Evolutionary conservation across 2,329 filamentous ascomycete genomes (phyloP), one percentile per base, ranked within the genome.

Genomic region (Ramichloridium luteum): DNA sequence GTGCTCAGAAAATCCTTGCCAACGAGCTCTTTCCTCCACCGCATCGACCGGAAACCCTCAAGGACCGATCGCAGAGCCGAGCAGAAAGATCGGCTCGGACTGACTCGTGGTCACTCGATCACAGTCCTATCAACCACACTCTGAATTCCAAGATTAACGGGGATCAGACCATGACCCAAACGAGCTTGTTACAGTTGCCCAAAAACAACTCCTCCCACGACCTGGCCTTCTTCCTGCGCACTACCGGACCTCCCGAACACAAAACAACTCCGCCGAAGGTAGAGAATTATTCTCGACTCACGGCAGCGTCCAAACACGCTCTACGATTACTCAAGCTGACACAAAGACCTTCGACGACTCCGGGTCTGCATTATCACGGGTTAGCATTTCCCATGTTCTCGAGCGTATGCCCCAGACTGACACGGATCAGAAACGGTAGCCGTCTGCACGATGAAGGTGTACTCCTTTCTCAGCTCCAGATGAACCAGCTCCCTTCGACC

Each of bases 161-260:
- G 25, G 47, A 43, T 43, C 46, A 37, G 31, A 53, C 49, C 46
- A 54, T 48, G 36, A 54, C 50, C 10, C 41, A 48, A 25, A 44
- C 45, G 6, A 54, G 50, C 29, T 30, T 50, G 18, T 36, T 48
- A 15, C 41, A 40, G 16, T 30, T 54, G 20, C 50, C 49, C 6
- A 44, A 34, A 13, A 38, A 43, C 13, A 50, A 50, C 30, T 36
- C 42, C 8, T 50, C 51, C 6, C 47, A 49, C 18, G 55, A 59
- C 23, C 42, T 60, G 32, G 54, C 54, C 10, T 54, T 48, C 28
- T 60, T 60, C 32, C 37, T 60, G 29, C 48, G 48, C 34, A 55
- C 53, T 5, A 59, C 56, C 4, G 56, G 52, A 13, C 57, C 57
- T n/a, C n/a, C n/a, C n/a, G n/a, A n/a, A n/a, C n/a, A n/a, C n/a